A percentile compares a stretch with the other conserved stretches of the same genome.
phyloP scores from a whole-genome alignment of 345 rosid species.

The Eutrema japonicum region DNA sequence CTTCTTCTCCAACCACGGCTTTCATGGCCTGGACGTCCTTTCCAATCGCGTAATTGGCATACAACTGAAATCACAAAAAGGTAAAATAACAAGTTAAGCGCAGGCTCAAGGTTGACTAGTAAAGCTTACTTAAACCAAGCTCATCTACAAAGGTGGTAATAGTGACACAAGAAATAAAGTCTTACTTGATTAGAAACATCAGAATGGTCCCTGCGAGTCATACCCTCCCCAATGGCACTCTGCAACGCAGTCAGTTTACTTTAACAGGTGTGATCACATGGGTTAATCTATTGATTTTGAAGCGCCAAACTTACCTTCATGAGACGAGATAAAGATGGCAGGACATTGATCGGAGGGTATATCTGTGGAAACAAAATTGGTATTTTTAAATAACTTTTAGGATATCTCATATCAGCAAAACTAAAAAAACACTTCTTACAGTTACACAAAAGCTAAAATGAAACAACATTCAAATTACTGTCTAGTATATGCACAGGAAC shows the following conservation, averaged over 20 bases:
- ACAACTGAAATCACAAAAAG: conserved; percentile 56
- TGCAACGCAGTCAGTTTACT: conserved; percentile 42
- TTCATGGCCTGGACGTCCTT: conserved; percentile 99
- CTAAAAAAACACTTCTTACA: conserved; percentile 9
- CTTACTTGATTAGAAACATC: conserved; percentile 94
- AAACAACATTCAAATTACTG: conserved; percentile 11
- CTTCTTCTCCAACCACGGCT: conserved; percentile 99
- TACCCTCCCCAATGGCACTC: conserved; percentile 98
- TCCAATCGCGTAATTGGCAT: conserved; percentile 96
- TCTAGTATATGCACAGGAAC: background rate
- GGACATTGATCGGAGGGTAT: conserved; percentile 92
- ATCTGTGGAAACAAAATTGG: conserved; percentile 52
- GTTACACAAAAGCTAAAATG: conserved; percentile 20
- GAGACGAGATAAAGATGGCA: conserved; percentile 87
- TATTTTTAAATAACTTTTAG: background rate
- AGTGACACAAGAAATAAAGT: conserved; percentile 2
- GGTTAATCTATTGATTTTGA: conserved; percentile 1
- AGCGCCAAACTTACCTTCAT: conserved; percentile 69
- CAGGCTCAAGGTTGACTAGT: conserved; percentile 16
- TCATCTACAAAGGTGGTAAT: background rate
- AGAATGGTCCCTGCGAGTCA: conserved; percentile 88
- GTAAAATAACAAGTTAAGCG: background rate
- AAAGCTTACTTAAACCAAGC: conserved; percentile 1
- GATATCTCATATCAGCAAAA: conserved; percentile 7
- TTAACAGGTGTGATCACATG: background rate